Evolutionary conservation across 345 rosid genomes (phyloP).

Genomic region (Kernera saxatilis): DNA sequence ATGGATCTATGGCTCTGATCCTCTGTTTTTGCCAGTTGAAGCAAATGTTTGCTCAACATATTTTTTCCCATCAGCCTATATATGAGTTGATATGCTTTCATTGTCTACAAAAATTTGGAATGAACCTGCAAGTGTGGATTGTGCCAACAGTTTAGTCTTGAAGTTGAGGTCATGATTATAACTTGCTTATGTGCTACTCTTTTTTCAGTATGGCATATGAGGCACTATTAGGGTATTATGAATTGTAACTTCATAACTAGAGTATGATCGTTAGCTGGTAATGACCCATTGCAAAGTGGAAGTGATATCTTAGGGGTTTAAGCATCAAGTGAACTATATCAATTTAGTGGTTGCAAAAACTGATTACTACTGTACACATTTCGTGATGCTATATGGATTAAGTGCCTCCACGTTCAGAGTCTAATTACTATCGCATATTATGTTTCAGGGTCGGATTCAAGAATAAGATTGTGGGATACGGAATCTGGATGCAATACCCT

Average conservation of each 20-base stretch:
- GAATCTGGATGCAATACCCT: constrained; percentile 92
- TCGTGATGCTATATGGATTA: background rate
- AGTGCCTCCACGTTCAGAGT: background rate
- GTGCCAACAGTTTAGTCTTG: background rate
- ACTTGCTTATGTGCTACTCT: background rate
- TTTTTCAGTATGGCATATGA: background rate
- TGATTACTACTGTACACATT: background rate
- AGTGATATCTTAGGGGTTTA: background rate
- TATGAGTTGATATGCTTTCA: background rate
- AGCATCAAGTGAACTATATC: background rate
- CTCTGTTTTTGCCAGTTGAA: background rate
- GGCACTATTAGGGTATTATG: background rate
- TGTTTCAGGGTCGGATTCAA: constrained; percentile 82
- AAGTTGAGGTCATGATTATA: background rate
- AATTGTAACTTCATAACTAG: background rate
- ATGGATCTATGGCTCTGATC: background rate
- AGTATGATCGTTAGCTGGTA: background rate
- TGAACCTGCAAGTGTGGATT: background rate
- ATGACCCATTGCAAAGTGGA: background rate
- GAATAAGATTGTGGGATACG: constrained; percentile 88
- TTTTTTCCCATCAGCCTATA: background rate
- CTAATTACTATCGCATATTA: background rate
- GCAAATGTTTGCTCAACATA: background rate
- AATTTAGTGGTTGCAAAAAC: background rate
- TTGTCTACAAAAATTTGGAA: background rate